Base-by-base conservation (phyloP, 1,284 basidiomycete species). In the Malassezia restricta region DNA sequence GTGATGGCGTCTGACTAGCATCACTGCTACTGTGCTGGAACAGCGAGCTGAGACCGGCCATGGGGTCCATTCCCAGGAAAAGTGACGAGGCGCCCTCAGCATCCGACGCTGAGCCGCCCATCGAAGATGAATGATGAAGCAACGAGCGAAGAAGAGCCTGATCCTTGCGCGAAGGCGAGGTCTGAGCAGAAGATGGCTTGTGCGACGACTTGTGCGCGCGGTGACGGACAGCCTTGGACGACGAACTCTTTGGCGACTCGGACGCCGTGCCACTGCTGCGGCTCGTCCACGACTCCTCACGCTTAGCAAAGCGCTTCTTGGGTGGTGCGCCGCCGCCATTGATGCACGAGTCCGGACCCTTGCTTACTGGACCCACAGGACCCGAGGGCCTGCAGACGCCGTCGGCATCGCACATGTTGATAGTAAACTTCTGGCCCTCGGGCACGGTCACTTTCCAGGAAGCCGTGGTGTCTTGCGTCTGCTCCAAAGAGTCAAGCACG, bases 371-470 rank as follows among this genome's bases (percentile, higher is more conserved):
- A 35, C 33, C 33, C 27, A 43, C 40, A 15, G 40, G 42, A 31
- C 30, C 20, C 11, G 17, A 24, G 7, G 27, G 38, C n/a, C 28
- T 9, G 37, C 35, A 39, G 17, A 24, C 24, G 49, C 61, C 61
- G 11, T 48, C 47, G 27, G 31, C 32, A 54, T 62, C 61, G 28
- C 14, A 30, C 20, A 62, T 35, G 43, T 27, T 28, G 20, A 62
- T 51, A 20, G 55, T 58, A 49, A 62, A 46, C 32, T 39, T 37
- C 30, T 33, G 24, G 46, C 53, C 58, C 1, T 43, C 40, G 9
- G 43, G 11, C 6, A 54, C 28, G 40, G 51, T 48, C 33, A 59
- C 58, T 14, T 37, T 41, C 61, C 61, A 62, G 33, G 33, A 12
- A 11, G 15, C 11, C 11, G 11, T 15, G 11, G 33, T 35, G 33